A percentile compares a stretch with the other conserved stretches of the same genome.
Evolutionary conservation across 345 rosid genomes (phyloP).

Genomic region (Salix arbutifolia): DNA sequence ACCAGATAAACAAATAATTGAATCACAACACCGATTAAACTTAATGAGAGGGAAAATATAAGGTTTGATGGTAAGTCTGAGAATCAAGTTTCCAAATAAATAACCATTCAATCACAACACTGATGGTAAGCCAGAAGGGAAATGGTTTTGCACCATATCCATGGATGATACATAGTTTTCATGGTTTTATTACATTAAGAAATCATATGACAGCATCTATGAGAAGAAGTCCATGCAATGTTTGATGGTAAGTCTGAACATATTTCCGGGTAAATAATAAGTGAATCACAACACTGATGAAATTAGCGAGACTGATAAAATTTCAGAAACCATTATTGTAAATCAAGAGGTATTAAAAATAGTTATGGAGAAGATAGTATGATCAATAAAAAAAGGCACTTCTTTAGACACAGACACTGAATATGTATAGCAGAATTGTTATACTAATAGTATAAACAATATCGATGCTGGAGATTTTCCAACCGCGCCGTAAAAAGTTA

Average conservation of each 20-base stretch:
- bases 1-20: not conserved
- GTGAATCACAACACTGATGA: too few relatives aligned
- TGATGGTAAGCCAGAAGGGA: too few relatives aligned
- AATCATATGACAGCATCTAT: not conserved
- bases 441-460: not conserved
- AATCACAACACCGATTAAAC: too few relatives aligned
- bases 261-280: not conserved
- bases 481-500: not conserved
- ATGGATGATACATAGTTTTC: not conserved
- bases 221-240: not conserved
- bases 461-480: not conserved
- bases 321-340: not conserved
- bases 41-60: too few relatives aligned
- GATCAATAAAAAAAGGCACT: not conserved
- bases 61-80: too few relatives aligned
- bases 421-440: not conserved
- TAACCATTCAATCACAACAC: too few relatives aligned
- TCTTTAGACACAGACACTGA: not conserved
- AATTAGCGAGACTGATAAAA: too few relatives aligned
- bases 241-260: not conserved
- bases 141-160: not conserved
- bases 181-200: not conserved
- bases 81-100: too few relatives aligned
- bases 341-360: not conserved
- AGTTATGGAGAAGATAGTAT: not conserved